Evolutionary conservation across 805 yeast genomes (phyloP).

Genomic region (Metschnikowia borealis): DNA sequence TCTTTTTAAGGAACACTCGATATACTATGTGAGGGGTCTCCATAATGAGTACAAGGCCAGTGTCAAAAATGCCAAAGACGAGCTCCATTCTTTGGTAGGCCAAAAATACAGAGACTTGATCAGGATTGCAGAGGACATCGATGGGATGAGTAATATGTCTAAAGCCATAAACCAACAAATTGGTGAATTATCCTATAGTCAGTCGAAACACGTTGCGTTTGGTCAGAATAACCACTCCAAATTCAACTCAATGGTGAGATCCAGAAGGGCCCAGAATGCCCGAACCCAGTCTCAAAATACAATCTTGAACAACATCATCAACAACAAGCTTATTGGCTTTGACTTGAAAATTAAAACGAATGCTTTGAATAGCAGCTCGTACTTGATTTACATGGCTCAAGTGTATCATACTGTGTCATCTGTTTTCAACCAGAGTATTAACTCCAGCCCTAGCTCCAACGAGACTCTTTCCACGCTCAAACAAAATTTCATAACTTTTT

Average conservation of each 20-base stretch:
- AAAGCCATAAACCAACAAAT: constrained; percentile 22
- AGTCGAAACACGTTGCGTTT: constrained; percentile 27
- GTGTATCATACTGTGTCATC: constrained; percentile 29
- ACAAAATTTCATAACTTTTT: constrained; percentile 19
- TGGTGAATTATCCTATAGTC: constrained; percentile 29
- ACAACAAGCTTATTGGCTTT: constrained; percentile 26
- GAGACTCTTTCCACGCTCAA: constrained; percentile 21
- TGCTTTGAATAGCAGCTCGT: constrained; percentile 22
- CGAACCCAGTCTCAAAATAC: constrained; percentile 20
- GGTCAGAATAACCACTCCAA: constrained; percentile 16
- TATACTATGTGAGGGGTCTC: constrained; percentile 31
- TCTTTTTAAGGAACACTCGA: constrained; percentile 28
- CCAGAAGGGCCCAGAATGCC: constrained; percentile 17
- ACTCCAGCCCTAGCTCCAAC: constrained; percentile 11
- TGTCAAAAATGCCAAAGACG: constrained; percentile 27
- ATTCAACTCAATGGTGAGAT: constrained; percentile 21
- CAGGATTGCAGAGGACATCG: constrained; percentile 41
- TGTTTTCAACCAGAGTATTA: constrained; percentile 20
- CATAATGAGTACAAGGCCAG: constrained; percentile 26
- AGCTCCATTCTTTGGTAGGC: constrained; percentile 37
- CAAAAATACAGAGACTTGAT: constrained; percentile 41
- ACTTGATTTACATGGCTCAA: constrained; percentile 30
- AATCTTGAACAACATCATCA: constrained; percentile 27
- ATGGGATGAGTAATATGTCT: constrained; percentile 26
- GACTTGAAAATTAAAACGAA: constrained; percentile 24